Evolutionary conservation across 2,329 filamentous ascomycete species (phyloP).

Genomic region (Colletotrichum sp.): DNA sequence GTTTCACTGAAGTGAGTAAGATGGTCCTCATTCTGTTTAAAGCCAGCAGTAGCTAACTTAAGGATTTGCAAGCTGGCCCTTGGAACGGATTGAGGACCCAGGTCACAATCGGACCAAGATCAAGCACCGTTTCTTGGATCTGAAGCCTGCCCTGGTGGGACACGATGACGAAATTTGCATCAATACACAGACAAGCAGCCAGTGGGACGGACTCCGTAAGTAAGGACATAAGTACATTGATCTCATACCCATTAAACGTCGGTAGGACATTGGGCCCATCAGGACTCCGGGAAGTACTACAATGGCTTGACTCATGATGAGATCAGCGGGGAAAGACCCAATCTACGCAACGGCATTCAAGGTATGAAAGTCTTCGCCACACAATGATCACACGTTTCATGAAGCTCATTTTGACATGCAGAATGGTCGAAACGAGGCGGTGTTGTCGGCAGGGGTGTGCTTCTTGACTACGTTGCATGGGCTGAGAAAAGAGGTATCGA

Average conservation of each 20-base stretch:
- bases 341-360: not conserved
- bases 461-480: not conserved
- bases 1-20: not conserved
- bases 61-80: not conserved
- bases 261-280: not conserved
- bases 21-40: not conserved
- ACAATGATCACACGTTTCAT: not conserved
- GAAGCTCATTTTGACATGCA: not conserved
- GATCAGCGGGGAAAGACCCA: not conserved
- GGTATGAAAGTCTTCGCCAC: not conserved
- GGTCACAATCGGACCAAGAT: not conserved
- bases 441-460: not conserved
- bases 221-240: accelerated
- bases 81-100: not conserved
- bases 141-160: not conserved
- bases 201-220: not conserved
- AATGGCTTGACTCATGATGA: not conserved
- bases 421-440: not conserved
- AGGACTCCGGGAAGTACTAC: not conserved
- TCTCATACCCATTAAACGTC: not conserved
- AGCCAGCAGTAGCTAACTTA: not conserved
- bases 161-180: not conserved
- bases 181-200: not conserved
- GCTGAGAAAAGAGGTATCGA: not conserved
- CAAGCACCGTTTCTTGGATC: not conserved